Conservation (phyloP, 352 stramenopile species). For the Globisporangium splendens region DNA sequence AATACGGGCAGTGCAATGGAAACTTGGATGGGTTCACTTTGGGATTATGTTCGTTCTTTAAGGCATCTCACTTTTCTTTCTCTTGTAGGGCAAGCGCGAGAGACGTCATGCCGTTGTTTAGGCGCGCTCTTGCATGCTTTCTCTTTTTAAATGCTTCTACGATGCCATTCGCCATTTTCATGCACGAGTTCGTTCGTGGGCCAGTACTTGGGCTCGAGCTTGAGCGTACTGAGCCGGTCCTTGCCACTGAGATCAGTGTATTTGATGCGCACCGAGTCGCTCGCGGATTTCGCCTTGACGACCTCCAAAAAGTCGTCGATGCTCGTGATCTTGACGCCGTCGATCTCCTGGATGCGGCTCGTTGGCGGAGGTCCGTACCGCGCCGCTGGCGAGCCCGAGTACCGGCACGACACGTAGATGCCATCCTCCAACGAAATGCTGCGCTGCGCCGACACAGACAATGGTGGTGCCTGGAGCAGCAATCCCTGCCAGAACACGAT, state of each 20-base stretch:
- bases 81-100: neutral
- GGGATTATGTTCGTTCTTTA: too few relatives aligned
- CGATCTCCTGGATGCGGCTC: constrained; percentile 89
- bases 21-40: too few relatives aligned
- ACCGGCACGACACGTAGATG: constrained; percentile 86
- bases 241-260: constrained; percentile 88
- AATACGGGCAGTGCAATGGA: too few relatives aligned
- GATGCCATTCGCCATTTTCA: constrained; percentile 75
- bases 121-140: neutral
- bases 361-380: constrained; percentile 86
- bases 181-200: constrained; percentile 84
- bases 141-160: constrained; percentile 37
- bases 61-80: neutral
- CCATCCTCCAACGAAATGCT: constrained; percentile 81
- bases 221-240: constrained; percentile 82
- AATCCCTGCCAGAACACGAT: constrained; percentile 92
- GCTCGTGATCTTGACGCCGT: constrained; percentile 80
- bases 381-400: constrained; percentile 83
- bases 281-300: constrained; percentile 55
- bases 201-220: constrained; percentile 90
- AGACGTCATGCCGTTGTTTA: neutral
- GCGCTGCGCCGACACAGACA: constrained; percentile 82
- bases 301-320: constrained; percentile 89
- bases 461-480: constrained; percentile 83
- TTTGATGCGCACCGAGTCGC: constrained; percentile 86